Evolutionary conservation across 1,284 basidiomycete species (phyloP).

Genomic region (Cerrena zonata): DNA sequence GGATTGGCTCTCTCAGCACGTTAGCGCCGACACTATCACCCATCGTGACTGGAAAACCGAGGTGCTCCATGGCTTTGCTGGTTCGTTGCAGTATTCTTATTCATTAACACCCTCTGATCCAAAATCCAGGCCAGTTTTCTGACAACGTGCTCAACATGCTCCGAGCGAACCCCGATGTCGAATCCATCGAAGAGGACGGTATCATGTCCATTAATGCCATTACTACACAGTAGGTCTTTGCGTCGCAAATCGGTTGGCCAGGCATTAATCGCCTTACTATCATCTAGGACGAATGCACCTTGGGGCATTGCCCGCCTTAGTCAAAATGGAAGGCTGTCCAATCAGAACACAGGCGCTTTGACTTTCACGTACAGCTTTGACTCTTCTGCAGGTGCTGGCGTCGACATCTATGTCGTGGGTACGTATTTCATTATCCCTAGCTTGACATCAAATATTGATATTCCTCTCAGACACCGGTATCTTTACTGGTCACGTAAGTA

Average conservation of each 20-base stretch:
- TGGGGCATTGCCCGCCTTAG: conserved; percentile 33
- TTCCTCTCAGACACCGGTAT: conserved; percentile 39
- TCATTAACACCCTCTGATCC: conserved; percentile 1
- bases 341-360: conserved; percentile 9
- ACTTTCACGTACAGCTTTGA: conserved; percentile 26
- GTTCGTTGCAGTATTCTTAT: conserved; percentile 24
- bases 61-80: conserved; percentile 55
- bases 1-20: conserved; percentile 31
- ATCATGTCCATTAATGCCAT: conserved; percentile 13
- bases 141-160: conserved; percentile 52
- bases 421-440: conserved; percentile 12
- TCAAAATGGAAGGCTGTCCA: conserved; percentile 13
- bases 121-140: conserved; percentile 37
- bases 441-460: background rate
- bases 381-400: conserved; percentile 27
- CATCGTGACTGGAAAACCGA: conserved; percentile 33
- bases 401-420: conserved; percentile 32
- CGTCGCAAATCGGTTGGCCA: background rate
- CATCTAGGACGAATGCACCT: conserved; percentile 24
- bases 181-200: conserved; percentile 41
- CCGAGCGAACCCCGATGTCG: conserved; percentile 59
- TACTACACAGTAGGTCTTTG: conserved; percentile 12
- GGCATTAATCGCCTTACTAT: background rate
- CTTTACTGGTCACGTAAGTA: conserved; percentile 49
- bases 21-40: conserved; percentile 26